Percentiles rank a stretch among this genome's conserved stretches.
phyloP scores from a whole-genome alignment of 228 moss, liverwort and hornwort genomes.

The Sphagnum magellanicum region DNA sequence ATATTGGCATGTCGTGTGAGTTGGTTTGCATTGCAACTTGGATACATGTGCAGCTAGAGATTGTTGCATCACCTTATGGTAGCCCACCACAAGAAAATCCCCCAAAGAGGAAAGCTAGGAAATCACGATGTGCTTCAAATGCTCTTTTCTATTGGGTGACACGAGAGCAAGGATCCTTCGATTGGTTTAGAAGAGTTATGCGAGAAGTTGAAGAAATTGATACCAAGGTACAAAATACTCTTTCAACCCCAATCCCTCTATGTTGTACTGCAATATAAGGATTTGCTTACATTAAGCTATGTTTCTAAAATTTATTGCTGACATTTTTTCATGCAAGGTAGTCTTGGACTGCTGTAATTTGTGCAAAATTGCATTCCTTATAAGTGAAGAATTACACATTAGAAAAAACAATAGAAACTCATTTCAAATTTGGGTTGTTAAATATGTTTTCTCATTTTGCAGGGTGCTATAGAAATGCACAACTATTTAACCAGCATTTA shows the following conservation, averaged over 20 bases:
- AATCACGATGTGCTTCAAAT: conserved; percentile 18
- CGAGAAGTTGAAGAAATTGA: conserved; percentile 51
- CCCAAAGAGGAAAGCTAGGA: background rate
- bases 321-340: background rate
- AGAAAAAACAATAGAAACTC: too few relatives aligned
- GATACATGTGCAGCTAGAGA: too few relatives aligned
- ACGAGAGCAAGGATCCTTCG: conserved; percentile 52
- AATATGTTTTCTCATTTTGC: conserved; percentile 2
- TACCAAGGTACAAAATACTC: conserved; percentile 1
- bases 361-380: too few relatives aligned
- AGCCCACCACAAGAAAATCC: background rate
- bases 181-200: conserved; percentile 59
- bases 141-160: conserved; percentile 64
- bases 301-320: background rate
- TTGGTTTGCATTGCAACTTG: too few relatives aligned
- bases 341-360: background rate
- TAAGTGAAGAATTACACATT: too few relatives aligned
- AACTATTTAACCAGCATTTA: conserved; percentile 55
- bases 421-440: conserved; percentile 13
- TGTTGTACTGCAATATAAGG: background rate
- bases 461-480: conserved; percentile 57
- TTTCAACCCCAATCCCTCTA: background rate
- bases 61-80: too few relatives aligned
- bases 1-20: too few relatives aligned
- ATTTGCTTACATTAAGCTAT: background rate